These are phyloP conservation scores for Backusella morwellensis DNA, from an alignment of 192 early-diverging fungal species.

Conservation along the genomic window DNA sequence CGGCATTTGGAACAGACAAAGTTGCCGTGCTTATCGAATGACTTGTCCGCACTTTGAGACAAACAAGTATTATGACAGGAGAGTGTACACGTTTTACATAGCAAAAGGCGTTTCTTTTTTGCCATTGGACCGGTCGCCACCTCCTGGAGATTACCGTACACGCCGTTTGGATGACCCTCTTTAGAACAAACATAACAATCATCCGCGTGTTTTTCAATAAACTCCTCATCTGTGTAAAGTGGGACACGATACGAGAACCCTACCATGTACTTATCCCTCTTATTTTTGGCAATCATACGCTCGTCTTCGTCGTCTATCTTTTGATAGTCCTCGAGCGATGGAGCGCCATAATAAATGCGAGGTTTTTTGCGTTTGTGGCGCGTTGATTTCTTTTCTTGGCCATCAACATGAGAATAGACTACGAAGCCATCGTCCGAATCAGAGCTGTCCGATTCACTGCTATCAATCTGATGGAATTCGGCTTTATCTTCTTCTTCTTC, in stretches of 20 bases:
- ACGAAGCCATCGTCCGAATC: neutral
- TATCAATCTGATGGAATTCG: neutral
- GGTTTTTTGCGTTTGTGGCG: neutral
- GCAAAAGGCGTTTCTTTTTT: neutral
- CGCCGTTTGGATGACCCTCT: neutral
- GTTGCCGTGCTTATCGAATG: conserved; percentile 4
- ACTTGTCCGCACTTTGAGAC: neutral
- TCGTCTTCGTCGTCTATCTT: neutral
- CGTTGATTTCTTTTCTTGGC: neutral
- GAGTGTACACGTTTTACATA: neutral
- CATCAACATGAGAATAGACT: neutral
- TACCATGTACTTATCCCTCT: too few species aligned
- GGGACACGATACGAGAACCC: neutral
- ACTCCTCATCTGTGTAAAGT: neutral
- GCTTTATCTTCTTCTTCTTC: neutral
- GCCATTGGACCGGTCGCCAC: neutral
- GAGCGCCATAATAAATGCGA: neutral
- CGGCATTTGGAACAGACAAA: conserved; percentile 9
- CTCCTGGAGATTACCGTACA: neutral
- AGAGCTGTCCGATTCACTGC: neutral
- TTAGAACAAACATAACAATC: neutral
- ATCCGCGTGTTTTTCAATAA: neutral
- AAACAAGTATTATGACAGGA: conserved; percentile 8
- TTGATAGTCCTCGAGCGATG: neutral
- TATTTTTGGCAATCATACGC: too few species aligned